Conservation (phyloP, 176 grass and related monocot genomes). For the Aegilops umbellulata region DNA sequence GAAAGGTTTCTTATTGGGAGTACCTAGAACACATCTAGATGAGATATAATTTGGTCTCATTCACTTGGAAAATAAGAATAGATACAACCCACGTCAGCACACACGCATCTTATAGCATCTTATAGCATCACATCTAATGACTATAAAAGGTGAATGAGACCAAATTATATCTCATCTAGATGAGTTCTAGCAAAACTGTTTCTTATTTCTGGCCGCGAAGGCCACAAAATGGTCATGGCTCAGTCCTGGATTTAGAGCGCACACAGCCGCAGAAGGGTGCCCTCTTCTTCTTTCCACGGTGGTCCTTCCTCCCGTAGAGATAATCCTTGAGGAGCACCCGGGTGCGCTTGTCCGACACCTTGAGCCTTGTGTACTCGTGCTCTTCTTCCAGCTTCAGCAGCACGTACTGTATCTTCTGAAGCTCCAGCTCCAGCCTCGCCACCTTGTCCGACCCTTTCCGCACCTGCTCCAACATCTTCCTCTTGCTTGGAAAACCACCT, state of each 20-base stretch:
- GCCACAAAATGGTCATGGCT: constrained; percentile 32
- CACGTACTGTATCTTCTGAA: constrained; percentile 88
- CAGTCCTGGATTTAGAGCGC: constrained; percentile 50
- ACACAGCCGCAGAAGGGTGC: constrained; percentile 73
- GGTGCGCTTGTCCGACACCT: constrained; percentile 53
- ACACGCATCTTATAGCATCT: too few relatives aligned
- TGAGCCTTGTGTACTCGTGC: constrained; percentile 50
- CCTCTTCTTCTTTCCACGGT: constrained; percentile 47
- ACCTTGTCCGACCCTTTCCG: constrained; percentile 73
- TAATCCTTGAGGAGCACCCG: constrained; percentile 87
- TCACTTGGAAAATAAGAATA: too few relatives aligned
- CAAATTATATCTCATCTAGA: too few relatives aligned
- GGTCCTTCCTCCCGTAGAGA: constrained; percentile 74
- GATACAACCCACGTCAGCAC: too few relatives aligned
- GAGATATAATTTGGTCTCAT: too few relatives aligned
- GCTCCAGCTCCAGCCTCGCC: constrained; percentile 65
- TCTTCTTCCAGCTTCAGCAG: constrained; percentile 85
- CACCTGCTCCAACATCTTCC: constrained; percentile 59
- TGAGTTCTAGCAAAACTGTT: too few relatives aligned
- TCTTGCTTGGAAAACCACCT: constrained; percentile 63
- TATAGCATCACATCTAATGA: too few relatives aligned
- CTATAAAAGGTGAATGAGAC: too few relatives aligned
- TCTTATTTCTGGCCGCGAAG: constrained; percentile 18
- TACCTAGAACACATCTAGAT: too few relatives aligned
- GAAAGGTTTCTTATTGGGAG: constrained; percentile 14